Percentiles rank a stretch among this genome's conserved stretches.
Conservation (phyloP, 768 basidiomycete species). For the Hydnomerulius pinastri region DNA sequence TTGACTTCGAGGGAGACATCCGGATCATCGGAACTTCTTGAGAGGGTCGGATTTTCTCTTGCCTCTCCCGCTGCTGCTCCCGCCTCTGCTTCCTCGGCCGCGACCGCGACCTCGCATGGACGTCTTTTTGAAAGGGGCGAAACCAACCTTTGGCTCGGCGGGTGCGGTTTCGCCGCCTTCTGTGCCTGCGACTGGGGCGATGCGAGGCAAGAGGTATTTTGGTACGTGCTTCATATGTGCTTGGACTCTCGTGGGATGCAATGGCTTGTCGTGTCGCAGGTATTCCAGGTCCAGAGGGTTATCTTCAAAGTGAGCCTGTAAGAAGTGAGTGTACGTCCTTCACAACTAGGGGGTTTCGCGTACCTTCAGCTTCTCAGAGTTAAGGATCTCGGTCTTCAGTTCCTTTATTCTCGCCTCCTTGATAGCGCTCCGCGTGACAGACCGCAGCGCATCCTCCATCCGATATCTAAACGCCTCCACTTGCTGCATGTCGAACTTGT, state of each 20-base stretch:
- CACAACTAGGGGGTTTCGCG: slow-evolving; percentile 15
- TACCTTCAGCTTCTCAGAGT: slow-evolving; percentile 96
- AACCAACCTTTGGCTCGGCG: slow-evolving; percentile 43
- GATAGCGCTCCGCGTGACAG: slow-evolving; percentile 83
- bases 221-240: slow-evolving; percentile 97
- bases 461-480: slow-evolving; percentile 97
- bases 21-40: slow-evolving; percentile 65
- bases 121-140: slow-evolving; percentile 74
- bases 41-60: slow-evolving; percentile 82
- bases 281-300: slow-evolving; percentile 93
- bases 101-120: slow-evolving; percentile 51
- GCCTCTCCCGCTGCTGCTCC: slow-evolving; percentile 40
- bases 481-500: slow-evolving; percentile 92
- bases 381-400: slow-evolving; percentile 88
- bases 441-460: slow-evolving; percentile 93
- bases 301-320: slow-evolving; percentile 95
- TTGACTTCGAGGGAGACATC: not conserved
- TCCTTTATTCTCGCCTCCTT: slow-evolving; percentile 94
- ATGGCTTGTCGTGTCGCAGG: slow-evolving; percentile 90
- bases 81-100: slow-evolving; percentile 46
- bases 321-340: slow-evolving; percentile 1
- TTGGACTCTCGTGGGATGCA: slow-evolving; percentile 88
- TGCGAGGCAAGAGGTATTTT: slow-evolving; percentile 85
- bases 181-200: slow-evolving; percentile 46
- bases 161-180: slow-evolving; percentile 26